These are phyloP conservation scores for Hypoxylon sp. DNA, from an alignment of 2,329 filamentous ascomycete species.

Conservation along the genomic window DNA sequence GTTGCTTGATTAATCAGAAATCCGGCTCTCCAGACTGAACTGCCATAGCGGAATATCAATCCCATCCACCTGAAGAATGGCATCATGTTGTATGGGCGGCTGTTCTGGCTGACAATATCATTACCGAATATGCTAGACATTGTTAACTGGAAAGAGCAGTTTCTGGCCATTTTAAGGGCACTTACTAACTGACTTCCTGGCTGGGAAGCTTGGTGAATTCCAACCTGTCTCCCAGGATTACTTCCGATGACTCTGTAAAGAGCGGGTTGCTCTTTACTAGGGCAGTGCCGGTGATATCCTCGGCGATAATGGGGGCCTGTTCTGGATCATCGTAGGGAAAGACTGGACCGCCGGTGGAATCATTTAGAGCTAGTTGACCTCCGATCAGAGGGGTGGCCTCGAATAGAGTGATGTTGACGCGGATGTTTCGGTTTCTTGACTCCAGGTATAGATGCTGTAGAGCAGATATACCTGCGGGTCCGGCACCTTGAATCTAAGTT, in stretches of 20 bases:
- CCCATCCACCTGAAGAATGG: slow-evolving; percentile 39
- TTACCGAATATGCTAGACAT: slow-evolving; percentile 36
- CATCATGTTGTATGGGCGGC: slow-evolving; percentile 46
- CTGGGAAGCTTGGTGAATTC: slow-evolving; percentile 41
- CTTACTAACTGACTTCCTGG: slow-evolving; percentile 48
- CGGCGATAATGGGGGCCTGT: slow-evolving; percentile 47
- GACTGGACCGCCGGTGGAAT: slow-evolving; percentile 35
- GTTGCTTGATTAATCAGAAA: slow-evolving; percentile 34
- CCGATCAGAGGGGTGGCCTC: slow-evolving; percentile 46
- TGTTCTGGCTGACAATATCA: slow-evolving; percentile 27
- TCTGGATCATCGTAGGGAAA: slow-evolving; percentile 44
- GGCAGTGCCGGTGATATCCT: slow-evolving; percentile 48
- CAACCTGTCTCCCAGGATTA: slow-evolving; percentile 37
- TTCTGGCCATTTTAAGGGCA: background rate
- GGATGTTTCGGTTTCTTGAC: slow-evolving; percentile 15
- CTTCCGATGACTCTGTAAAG: slow-evolving; percentile 47
- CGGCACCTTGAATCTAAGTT: slow-evolving; percentile 44
- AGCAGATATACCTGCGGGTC: slow-evolving; percentile 50
- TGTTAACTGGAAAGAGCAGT: slow-evolving; percentile 14
- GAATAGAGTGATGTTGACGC: slow-evolving; percentile 47
- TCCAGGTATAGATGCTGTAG: slow-evolving; percentile 43
- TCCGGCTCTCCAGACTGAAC: slow-evolving; percentile 43
- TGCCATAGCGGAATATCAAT: slow-evolving; percentile 44
- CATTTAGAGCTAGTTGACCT: slow-evolving; percentile 44
- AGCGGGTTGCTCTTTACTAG: slow-evolving; percentile 47